phyloP scores from a whole-genome alignment of 2,329 filamentous ascomycete genomes.

The Calonectria henricotiae region DNA sequence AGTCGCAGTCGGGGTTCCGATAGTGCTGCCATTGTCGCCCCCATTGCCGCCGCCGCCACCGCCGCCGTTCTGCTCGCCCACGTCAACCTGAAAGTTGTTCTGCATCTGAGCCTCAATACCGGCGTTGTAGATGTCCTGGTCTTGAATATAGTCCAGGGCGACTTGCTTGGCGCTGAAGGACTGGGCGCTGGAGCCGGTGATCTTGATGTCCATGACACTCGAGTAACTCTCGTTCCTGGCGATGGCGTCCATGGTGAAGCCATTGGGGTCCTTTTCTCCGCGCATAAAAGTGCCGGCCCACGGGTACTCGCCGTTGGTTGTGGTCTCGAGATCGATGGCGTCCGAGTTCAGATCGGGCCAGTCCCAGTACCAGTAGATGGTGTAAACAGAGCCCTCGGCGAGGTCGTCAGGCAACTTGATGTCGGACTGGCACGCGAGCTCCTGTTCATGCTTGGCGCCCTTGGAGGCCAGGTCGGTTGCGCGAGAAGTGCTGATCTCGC shows the following conservation, averaged over 20 bases:
- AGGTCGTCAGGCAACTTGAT: slow-evolving; percentile 81
- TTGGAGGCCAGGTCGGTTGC: slow-evolving; percentile 70
- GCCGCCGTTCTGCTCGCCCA: slow-evolving; percentile 49
- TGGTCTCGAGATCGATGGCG: slow-evolving; percentile 60
- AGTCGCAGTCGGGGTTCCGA: slow-evolving; percentile 37
- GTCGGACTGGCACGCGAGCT: slow-evolving; percentile 87
- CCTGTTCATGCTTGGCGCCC: slow-evolving; percentile 69
- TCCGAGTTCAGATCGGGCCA: slow-evolving; percentile 78
- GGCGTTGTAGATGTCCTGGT: slow-evolving; percentile 62
- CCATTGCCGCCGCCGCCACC: slow-evolving; percentile 42
- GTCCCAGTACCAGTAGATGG: slow-evolving; percentile 97
- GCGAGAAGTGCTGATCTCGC: slow-evolving; percentile 73
- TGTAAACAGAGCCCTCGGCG: slow-evolving; percentile 77
- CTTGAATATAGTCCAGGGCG: slow-evolving; percentile 54
- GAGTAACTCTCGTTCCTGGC: slow-evolving; percentile 62
- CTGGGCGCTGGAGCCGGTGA: slow-evolving; percentile 51
- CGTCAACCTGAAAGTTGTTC: slow-evolving; percentile 64
- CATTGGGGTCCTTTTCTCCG: slow-evolving; percentile 58
- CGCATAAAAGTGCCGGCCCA: slow-evolving; percentile 62
- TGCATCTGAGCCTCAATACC: slow-evolving; percentile 65
- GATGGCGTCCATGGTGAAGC: slow-evolving; percentile 58
- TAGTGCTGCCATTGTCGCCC: slow-evolving; percentile 43
- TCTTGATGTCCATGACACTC: slow-evolving; percentile 61
- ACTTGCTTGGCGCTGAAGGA: slow-evolving; percentile 48
- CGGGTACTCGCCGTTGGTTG: slow-evolving; percentile 61